phyloP scores from a whole-genome alignment of 2,329 filamentous ascomycete genomes.

The Trichoderma sp. region DNA sequence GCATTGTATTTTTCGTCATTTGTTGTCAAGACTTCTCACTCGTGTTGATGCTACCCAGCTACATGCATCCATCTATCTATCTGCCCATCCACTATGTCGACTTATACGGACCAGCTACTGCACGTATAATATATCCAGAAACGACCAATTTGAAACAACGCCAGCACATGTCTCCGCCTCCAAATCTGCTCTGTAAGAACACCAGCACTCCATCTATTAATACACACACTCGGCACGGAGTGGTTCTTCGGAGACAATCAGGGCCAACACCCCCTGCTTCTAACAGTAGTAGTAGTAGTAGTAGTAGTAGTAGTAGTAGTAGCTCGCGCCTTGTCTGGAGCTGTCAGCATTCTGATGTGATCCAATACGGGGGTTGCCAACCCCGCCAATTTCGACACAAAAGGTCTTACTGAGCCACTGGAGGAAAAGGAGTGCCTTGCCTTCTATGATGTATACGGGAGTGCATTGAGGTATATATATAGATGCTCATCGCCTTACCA shows the following conservation, averaged over 20 bases:
- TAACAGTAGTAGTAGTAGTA: too few relatives aligned
- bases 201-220: neutral
- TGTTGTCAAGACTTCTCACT: too few relatives aligned
- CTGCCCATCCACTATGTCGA: too few relatives aligned
- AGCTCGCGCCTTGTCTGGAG: neutral
- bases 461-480: neutral
- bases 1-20: neutral
- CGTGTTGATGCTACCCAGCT: neutral
- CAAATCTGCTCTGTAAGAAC: neutral
- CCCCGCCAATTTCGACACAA: slow-evolving; percentile 1
- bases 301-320: too few relatives aligned
- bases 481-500: neutral
- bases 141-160: too few relatives aligned
- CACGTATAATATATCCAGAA: neutral
- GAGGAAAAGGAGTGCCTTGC: neutral
- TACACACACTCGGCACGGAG: neutral
- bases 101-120: neutral
- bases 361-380: neutral
- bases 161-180: neutral
- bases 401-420: neutral
- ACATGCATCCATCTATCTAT: too few relatives aligned
- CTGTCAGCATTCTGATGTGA: slow-evolving; percentile 11
- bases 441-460: too few relatives aligned
- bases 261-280: neutral
- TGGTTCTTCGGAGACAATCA: neutral